Evolutionary conservation across 2,329 filamentous ascomycete genomes (phyloP), one percentile per base, ranked within the genome.

Genomic region (Pseudocercospora vitis): DNA sequence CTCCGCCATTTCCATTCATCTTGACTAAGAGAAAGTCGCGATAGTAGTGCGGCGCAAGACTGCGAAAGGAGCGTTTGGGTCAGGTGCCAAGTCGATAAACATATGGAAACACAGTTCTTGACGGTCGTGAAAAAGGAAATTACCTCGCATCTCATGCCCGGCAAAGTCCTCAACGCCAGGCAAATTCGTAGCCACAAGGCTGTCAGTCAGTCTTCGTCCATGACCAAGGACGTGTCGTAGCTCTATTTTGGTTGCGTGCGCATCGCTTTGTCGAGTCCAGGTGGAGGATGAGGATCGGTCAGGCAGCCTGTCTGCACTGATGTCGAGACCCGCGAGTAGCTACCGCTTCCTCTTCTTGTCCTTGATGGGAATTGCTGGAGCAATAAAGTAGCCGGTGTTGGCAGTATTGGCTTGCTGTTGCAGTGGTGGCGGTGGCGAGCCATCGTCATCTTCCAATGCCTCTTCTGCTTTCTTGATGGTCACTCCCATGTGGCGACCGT

Each of bases 401-500:
- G 59, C 53, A 35, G 56, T 58, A 55, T 35, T 71, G 66, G 48
- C 64, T 71, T 9, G 69, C 68, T 32, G n/a, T n/a, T n/a, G 65
- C 63, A 37, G 57, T 24, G 52, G 44, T 12, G 53, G 55, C 19
- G 55, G 56, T 31, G 50, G 50, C 29, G 50, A 48, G 23, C 51
- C 57, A 5, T 56, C 53, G 12, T 55, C 59, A 18, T 50, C 50
- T 16, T 50, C 50, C 26, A 57, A 46, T 12, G 53, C 63, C 21
- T 60, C 62, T 7, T 63, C 66, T 28, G 58, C 68, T 66, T 84
- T 85, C 73, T 85, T 86, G 58, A 86, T 79, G 1, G 83, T 76
- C 26, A 86, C 83, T 49, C 84, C 82, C 84, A 87, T 85, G 69
- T 86, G 81, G 53, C 84, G 78, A 55, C 84, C 83, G 65, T 96